Base-by-base conservation (phyloP, 176 grass and related monocot genomes). In the Rhynchospora pubera region DNA sequence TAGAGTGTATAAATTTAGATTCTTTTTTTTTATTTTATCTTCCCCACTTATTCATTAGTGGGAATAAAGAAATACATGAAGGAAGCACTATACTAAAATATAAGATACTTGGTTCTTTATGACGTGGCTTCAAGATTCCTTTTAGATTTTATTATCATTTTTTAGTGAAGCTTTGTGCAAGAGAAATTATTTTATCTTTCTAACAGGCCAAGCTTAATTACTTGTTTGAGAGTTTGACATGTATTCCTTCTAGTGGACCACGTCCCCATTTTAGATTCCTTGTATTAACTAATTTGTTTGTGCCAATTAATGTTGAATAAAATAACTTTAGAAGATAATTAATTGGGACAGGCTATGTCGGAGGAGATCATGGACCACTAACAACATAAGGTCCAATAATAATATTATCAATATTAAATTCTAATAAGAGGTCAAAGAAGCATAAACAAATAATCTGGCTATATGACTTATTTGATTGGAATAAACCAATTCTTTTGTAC, bases 41-140 rank as follows among this genome's bases (percentile, higher is more conserved):
- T 46, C 10, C 21, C 56, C 77, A 79, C 77, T 79, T 79, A 57
- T 80, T 43, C 30, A 21, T 21, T 23, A 46, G 60, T 66, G 60
- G 58, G 44, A 82, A 82, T 82, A 82, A 64, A 65, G 24, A 66
- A 48, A 62, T 62, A 32, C 19, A 28, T 11, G 59, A 52, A 2
- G 42, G 16, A 80, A 80, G 16, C 78, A 80, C 32, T 46, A 11
- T 16, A 62, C 2, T 80, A 62, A 80, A 80, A 62, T 80, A 80
- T 46, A 14, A 80, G 78, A 80, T 80, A 80, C 78, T 62, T 62
- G 48, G 57, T 51, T 57, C 59, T 62, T 47, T 50, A 42, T 82
- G 56, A 82, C 79, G 60, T 82, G 58, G 79, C 12, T 65, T 65
- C 34, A 11, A 46, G 58, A 63, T 63, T 81, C 61, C 43, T 24